Conservation (phyloP, 2,329 filamentous ascomycete genomes). For the Aspergillus neotritici region DNA sequence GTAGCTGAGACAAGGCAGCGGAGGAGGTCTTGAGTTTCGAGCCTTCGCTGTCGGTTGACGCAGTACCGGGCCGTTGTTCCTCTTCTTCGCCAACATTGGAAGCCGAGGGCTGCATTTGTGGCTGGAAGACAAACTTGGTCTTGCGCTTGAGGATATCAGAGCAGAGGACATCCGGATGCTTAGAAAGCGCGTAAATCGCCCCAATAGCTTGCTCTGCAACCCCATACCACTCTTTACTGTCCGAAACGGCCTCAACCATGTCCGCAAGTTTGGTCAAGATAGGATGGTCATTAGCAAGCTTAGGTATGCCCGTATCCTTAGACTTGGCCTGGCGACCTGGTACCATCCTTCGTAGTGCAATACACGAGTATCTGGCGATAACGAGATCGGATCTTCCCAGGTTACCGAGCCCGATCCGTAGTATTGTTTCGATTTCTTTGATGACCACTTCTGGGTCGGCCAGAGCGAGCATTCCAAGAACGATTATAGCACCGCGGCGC, state of each 20-base stretch:
- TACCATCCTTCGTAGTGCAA: constrained; percentile 86
- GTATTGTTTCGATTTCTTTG: constrained; percentile 89
- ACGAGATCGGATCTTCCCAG: constrained; percentile 78
- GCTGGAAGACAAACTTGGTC: constrained; percentile 72
- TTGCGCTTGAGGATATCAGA: constrained; percentile 85
- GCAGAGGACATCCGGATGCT: constrained; percentile 88
- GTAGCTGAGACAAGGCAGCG: constrained; percentile 75
- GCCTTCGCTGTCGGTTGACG: constrained; percentile 27
- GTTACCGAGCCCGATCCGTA: constrained; percentile 78
- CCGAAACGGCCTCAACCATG: constrained; percentile 77
- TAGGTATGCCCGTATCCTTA: constrained; percentile 57
- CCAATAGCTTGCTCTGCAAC: constrained; percentile 94
- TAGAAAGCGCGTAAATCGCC: constrained; percentile 89
- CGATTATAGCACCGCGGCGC: constrained; percentile 87
- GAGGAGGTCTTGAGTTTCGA: constrained; percentile 60
- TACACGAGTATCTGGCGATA: constrained; percentile 90
- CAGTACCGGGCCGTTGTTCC: constrained; percentile 31
- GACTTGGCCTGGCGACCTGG: constrained; percentile 77
- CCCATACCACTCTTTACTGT: constrained; percentile 92
- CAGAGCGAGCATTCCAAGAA: constrained; percentile 91
- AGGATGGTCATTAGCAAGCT: constrained; percentile 86
- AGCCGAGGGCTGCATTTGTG: constrained; percentile 23
- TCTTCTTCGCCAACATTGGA: constrained; percentile 25
- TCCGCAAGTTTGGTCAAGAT: constrained; percentile 74
- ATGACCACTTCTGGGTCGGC: constrained; percentile 90